Evolutionary conservation across 2,329 filamentous ascomycete species (phyloP), one percentile per base, ranked within the genome.

Genomic region (Penicillium verrucosum): DNA sequence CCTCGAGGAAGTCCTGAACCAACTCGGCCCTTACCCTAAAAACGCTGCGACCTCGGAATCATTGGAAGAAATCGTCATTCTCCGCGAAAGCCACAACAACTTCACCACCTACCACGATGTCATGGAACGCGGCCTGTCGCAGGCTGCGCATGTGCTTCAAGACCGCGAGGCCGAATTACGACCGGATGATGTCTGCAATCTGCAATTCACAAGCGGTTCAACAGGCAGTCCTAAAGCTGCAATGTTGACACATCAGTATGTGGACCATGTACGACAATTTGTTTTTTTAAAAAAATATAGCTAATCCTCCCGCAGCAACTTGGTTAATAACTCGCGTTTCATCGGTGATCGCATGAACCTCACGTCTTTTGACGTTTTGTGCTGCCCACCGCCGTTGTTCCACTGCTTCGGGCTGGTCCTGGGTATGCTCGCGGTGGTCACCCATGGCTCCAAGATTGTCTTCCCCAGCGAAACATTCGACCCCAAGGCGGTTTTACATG

Each of bases 391-490:
- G 0, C 90, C 90, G 0, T 80, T 94, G 4, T 94, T 94, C 78
- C 90, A 94, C 77, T 93, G 89, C 77, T 93, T 93, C 68, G 89
- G 89, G 1, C 82, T 93, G 8, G 89, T 92, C 1, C 82, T 92
- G 3, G 89, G 89, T 9, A 80, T 92, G 43, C 81, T 92, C 54
- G 86, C 88, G 1, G 81, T 85, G 42, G 75, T 92, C 51, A 91
- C 88, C 0, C 89, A 92, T 70, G 89, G 89, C 45, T 84, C 84
- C 38, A 89, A 88, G 71, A 86, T 92, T 49, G 85, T 93, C 10
- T 90, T 90, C 67, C 89, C 90, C 0, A 82, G 83, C 60, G 87
- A 91, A 65, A 84, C 87, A 0, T 93, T 93, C 67, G 86, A 90
- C 64, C 81, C 88, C 1, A 73, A 76, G 5, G 84, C 87, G 0